Conservation (phyloP, 768 basidiomycete species). For the Kwoniella bestiolae region DNA sequence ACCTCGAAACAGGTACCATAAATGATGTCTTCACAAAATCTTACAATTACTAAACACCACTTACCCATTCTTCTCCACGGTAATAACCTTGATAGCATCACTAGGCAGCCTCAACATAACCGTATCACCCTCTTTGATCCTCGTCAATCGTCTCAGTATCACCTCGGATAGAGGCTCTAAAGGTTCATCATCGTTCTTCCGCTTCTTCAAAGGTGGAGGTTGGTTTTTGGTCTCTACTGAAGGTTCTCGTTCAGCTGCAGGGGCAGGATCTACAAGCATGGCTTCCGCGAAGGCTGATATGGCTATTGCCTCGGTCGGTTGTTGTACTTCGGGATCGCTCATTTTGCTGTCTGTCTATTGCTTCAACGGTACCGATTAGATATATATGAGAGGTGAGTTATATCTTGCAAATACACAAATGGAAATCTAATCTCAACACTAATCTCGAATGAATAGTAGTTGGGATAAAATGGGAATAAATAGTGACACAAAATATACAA, state of each 20-base stretch:
- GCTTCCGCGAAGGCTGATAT: neutral
- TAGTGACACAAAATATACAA: slow-evolving; percentile 1
- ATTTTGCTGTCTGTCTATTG: neutral
- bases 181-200: slow-evolving; percentile 11
- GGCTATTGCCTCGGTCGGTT: neutral
- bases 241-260: neutral
- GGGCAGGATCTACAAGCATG: neutral
- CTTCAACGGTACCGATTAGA: neutral
- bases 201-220: slow-evolving; percentile 11
- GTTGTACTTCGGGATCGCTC: neutral
- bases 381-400: neutral
- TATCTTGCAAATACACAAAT: no score
- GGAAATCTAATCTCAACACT: neutral
- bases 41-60: slow-evolving; percentile 36
- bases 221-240: neutral
- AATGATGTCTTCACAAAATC: neutral
- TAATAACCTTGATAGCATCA: slow-evolving; percentile 74
- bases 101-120: slow-evolving; percentile 79
- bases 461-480: slow-evolving; percentile 11
- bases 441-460: slow-evolving; percentile 7
- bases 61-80: slow-evolving; percentile 73
- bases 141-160: slow-evolving; percentile 38
- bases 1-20: no score
- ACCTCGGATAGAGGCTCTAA: slow-evolving; percentile 38
- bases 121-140: slow-evolving; percentile 72